Conservation (phyloP, 305 asterid genomes). For the Solanum hybrid region DNA sequence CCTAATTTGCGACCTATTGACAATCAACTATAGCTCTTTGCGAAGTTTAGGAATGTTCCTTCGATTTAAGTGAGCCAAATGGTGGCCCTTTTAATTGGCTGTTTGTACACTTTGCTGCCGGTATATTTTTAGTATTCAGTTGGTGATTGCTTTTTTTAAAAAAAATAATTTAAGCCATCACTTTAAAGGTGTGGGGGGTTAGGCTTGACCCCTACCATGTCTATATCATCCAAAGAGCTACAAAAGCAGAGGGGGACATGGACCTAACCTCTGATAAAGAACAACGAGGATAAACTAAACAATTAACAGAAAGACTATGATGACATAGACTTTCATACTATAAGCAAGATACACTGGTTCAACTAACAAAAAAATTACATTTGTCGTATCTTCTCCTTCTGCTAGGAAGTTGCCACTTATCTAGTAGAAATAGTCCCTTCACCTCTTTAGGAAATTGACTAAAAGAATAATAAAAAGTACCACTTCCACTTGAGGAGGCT, state of each 20-base stretch:
- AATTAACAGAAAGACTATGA: neutral
- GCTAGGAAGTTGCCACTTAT: neutral
- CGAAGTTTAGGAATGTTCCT: neutral
- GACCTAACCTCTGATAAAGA: neutral
- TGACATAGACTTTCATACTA: neutral
- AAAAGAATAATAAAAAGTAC: neutral
- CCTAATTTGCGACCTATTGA: neutral
- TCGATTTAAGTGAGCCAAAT: neutral
- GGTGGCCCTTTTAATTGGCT: neutral
- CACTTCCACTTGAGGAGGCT: neutral
- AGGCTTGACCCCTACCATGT: neutral
- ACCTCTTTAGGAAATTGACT: neutral
- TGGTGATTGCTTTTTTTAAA: neutral
- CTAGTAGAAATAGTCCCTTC: neutral
- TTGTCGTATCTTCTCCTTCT: neutral
- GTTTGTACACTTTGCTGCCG: neutral
- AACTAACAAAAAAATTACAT: neutral
- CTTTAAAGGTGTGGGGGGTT: neutral
- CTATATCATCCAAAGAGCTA: neutral
- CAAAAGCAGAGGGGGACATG: neutral
- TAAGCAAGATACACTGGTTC: neutral
- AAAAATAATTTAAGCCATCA: neutral
- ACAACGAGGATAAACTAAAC: neutral
- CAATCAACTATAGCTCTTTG: neutral
- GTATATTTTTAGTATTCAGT: neutral